phyloP scores from a whole-genome alignment of 1,284 basidiomycete species.

The Leccinum pachyderme region DNA sequence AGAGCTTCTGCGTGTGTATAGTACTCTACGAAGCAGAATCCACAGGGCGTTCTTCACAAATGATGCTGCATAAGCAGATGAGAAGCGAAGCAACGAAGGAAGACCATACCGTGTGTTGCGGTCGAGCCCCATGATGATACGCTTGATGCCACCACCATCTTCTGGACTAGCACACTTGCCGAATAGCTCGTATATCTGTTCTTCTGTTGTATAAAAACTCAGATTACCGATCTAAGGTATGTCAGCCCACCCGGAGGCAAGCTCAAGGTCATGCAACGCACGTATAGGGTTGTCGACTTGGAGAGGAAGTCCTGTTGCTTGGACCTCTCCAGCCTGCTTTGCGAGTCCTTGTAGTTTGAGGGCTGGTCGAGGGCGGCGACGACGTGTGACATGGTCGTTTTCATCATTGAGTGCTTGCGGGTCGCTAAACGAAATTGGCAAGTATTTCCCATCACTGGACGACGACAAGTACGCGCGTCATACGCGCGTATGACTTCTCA shows the following conservation, averaged over 20 bases:
- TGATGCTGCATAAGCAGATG: constrained; percentile 5
- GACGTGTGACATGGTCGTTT: constrained; percentile 77
- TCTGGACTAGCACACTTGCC: constrained; percentile 87
- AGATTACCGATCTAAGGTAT: constrained; percentile 83
- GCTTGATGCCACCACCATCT: constrained; percentile 93
- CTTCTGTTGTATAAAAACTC: constrained; percentile 98
- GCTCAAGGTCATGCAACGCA: constrained; percentile 36
- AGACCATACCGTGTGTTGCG: constrained; percentile 79
- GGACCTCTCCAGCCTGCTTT: constrained; percentile 70
- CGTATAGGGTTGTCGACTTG: constrained; percentile 78
- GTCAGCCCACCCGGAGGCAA: background rate
- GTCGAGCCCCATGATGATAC: constrained; percentile 99
- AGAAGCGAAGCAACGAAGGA: constrained; percentile 1
- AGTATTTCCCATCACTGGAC: constrained; percentile 23
- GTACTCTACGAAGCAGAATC: constrained; percentile 99
- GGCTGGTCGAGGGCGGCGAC: constrained; percentile 85
- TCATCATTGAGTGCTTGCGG: background rate
- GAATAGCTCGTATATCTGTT: constrained; percentile 99
- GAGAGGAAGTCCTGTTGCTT: constrained; percentile 68
- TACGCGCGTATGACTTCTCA: constrained; percentile 19
- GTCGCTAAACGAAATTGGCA: constrained; percentile 21
- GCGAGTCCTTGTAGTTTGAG: constrained; percentile 93
- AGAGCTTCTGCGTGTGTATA: constrained; percentile 95
- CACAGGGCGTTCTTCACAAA: constrained; percentile 84
- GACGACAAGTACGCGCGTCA: constrained; percentile 36